Conservation (phyloP, 148 eudicot species). For the Chenopodium berlandieri region DNA sequence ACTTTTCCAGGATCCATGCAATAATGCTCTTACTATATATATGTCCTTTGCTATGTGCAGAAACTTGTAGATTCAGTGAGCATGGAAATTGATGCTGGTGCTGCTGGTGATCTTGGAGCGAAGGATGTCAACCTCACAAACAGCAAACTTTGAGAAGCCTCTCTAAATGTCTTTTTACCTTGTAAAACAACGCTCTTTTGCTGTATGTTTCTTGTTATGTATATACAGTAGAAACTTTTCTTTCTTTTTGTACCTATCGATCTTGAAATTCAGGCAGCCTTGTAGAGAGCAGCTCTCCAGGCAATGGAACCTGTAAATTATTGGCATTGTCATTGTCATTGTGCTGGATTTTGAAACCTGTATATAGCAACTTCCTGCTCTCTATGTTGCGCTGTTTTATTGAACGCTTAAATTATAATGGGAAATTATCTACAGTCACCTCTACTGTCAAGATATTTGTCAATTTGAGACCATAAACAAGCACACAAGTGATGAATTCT, state of each 20-base stretch:
- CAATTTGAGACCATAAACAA: background rate
- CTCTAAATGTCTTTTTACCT: background rate
- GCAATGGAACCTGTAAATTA: background rate
- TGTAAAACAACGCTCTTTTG: background rate
- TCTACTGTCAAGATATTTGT: background rate
- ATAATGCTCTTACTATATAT: constrained; percentile 1
- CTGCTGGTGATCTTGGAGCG: constrained; percentile 26
- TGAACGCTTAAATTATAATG: background rate
- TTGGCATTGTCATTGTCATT: background rate
- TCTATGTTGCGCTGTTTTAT: background rate
- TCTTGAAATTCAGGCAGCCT: background rate
- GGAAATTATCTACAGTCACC: background rate
- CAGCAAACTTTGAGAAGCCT: constrained; percentile 25
- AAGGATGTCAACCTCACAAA: constrained; percentile 28
- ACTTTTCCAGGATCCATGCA: background rate
- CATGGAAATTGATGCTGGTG: constrained; percentile 45
- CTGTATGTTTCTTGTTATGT: background rate
- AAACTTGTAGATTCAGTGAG: constrained; percentile 53
- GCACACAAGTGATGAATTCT: background rate
- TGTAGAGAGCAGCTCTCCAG: background rate
- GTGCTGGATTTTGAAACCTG: background rate
- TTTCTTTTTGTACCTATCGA: background rate
- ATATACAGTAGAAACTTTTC: background rate
- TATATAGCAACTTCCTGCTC: background rate
- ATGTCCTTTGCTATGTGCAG: constrained; percentile 38